Conservation (phyloP, 192 early-diverging fungal genomes). For the Backusella tuberculispora region DNA sequence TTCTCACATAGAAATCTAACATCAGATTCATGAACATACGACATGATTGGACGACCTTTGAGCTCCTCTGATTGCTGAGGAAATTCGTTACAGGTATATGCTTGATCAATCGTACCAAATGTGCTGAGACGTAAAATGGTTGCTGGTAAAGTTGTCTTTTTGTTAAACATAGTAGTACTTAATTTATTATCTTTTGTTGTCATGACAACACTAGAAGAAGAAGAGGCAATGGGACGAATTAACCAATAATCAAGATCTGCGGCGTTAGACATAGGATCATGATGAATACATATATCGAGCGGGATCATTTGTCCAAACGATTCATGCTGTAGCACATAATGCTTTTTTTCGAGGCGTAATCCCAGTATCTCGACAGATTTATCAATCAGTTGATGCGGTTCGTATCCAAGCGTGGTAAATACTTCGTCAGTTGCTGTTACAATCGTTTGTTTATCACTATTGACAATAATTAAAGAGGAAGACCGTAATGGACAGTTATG, state of each 20-base stretch:
- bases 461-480: constrained; percentile 28
- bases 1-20: constrained; percentile 19
- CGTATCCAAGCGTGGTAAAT: constrained; percentile 27
- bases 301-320: constrained; percentile 14
- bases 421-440: constrained; percentile 34
- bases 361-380: constrained; percentile 8
- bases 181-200: not conserved
- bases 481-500: constrained; percentile 32
- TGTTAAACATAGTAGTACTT: not conserved
- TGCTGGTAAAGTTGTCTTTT: not conserved
- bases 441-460: constrained; percentile 25
- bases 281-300: constrained; percentile 26
- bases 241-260: constrained; percentile 32
- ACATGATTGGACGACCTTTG: constrained; percentile 31
- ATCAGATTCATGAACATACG: constrained; percentile 32
- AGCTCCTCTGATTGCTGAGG: constrained; percentile 9
- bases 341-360: not conserved
- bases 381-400: constrained; percentile 10
- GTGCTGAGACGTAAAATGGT: constrained; percentile 26
- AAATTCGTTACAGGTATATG: constrained; percentile 18
- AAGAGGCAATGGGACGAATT: not conserved
- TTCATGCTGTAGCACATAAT: constrained; percentile 11
- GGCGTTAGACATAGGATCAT: constrained; percentile 24
- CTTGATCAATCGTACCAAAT: constrained; percentile 32
- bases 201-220: no score